Conservation (phyloP, 352 stramenopile genomes). For the Pseudoperonospora humuli region DNA sequence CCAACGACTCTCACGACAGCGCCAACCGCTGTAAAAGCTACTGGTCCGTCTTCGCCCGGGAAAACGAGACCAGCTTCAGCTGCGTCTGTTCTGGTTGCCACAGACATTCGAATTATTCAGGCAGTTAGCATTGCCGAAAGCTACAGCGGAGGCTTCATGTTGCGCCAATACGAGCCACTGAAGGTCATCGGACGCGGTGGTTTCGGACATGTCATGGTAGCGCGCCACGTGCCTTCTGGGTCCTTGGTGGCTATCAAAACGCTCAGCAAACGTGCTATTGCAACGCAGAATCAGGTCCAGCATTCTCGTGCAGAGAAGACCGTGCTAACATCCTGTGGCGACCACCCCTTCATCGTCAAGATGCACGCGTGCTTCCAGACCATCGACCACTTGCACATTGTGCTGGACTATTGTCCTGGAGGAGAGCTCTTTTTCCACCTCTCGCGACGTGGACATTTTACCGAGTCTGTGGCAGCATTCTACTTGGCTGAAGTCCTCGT, state of each 20-base stretch:
- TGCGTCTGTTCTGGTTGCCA: slow-evolving; percentile 12
- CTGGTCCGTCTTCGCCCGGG: slow-evolving; percentile 10
- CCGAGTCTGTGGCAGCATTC: slow-evolving; percentile 72
- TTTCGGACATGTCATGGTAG: slow-evolving; percentile 86
- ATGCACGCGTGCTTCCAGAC: slow-evolving; percentile 86
- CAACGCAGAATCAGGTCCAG: slow-evolving; percentile 73
- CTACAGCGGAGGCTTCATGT: slow-evolving; percentile 67
- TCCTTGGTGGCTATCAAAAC: slow-evolving; percentile 76
- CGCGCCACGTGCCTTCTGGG: slow-evolving; percentile 42
- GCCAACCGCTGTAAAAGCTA: slow-evolving; percentile 5
- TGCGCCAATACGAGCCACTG: slow-evolving; percentile 71
- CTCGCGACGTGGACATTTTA: slow-evolving; percentile 59
- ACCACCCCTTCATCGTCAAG: slow-evolving; percentile 89
- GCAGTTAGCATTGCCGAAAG: slow-evolving; percentile 71
- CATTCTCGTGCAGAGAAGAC: slow-evolving; percentile 80
- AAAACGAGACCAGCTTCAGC: slow-evolving; percentile 13
- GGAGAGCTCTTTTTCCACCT: slow-evolving; percentile 85
- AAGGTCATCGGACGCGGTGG: slow-evolving; percentile 74
- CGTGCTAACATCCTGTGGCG: slow-evolving; percentile 81
- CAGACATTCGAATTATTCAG: slow-evolving; percentile 54
- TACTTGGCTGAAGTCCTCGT: slow-evolving; percentile 85
- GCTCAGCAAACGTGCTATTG: slow-evolving; percentile 76
- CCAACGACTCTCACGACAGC: too few species aligned
- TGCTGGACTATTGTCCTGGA: slow-evolving; percentile 71
- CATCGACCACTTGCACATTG: slow-evolving; percentile 62